Evolutionary conservation across 2,329 filamentous ascomycete species (phyloP).

Genomic region (Aspergillus japonicus): DNA sequence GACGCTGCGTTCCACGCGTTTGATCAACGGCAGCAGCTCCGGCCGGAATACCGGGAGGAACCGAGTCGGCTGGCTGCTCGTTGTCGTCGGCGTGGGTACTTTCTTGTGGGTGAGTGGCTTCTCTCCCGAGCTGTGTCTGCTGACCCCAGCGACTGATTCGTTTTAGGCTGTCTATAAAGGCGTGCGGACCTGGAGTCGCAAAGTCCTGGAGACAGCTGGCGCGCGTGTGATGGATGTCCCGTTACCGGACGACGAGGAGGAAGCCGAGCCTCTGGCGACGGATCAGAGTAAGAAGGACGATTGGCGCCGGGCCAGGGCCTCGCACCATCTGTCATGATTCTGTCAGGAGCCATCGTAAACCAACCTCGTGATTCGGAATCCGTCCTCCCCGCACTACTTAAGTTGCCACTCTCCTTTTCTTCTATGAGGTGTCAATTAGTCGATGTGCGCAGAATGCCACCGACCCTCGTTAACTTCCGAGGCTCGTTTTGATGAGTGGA

Average conservation of each 20-base stretch:
- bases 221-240: constrained; percentile 77
- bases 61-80: constrained; percentile 72
- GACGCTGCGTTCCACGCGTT: constrained; percentile 65
- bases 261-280: constrained; percentile 28
- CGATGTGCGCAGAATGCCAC: constrained; percentile 80
- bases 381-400: constrained; percentile 72
- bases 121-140: neutral
- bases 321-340: neutral
- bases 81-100: constrained; percentile 75
- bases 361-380: neutral
- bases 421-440: constrained; percentile 91
- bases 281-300: constrained; percentile 29
- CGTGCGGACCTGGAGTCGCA: constrained; percentile 70
- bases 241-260: constrained; percentile 54
- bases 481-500: constrained; percentile 26
- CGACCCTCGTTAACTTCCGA: constrained; percentile 36
- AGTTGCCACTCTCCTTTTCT: constrained; percentile 78
- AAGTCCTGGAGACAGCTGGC: constrained; percentile 72
- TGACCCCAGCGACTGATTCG: constrained; percentile 20
- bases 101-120: constrained; percentile 68
- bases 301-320: constrained; percentile 13
- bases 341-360: neutral
- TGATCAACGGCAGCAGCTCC: constrained; percentile 56
- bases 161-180: constrained; percentile 74
- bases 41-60: constrained; percentile 75